Evolutionary conservation across 306 rosid genomes (phyloP).

Genomic region (Corylus avellana): DNA sequence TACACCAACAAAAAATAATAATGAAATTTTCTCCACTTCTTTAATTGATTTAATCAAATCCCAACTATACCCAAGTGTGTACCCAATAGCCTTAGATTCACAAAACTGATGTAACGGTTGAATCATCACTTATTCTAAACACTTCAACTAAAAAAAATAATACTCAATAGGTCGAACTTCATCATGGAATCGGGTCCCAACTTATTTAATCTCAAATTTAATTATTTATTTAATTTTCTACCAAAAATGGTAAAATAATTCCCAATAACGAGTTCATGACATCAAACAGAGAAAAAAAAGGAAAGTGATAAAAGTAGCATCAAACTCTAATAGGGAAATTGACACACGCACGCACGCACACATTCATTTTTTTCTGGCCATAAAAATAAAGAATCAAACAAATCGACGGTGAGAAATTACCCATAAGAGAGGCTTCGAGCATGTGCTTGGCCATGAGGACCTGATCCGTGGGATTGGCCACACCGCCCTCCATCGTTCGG

Average conservation of each 20-base stretch:
- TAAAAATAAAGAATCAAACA: background rate
- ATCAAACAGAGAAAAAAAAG: background rate
- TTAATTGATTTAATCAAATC: background rate
- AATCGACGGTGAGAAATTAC: constrained; percentile 34
- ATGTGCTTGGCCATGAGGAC: constrained; percentile 77
- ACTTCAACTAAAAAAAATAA: no score
- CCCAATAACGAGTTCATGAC: background rate
- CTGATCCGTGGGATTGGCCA: constrained; percentile 80
- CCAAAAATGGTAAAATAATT: no score
- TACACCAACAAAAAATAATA: background rate
- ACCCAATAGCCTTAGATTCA: no score
- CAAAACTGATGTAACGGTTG: no score
- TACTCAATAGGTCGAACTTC: no score
- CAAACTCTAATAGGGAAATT: background rate
- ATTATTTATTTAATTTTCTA: no score
- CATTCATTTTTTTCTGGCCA: background rate
- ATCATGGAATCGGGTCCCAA: background rate
- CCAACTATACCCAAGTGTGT: background rate
- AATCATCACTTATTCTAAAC: no score
- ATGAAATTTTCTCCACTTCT: no score
- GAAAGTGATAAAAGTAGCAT: background rate
- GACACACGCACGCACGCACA: background rate
- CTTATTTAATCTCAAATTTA: background rate
- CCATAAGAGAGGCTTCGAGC: constrained; percentile 96
- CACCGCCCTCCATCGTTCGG: constrained; percentile 63